Evolutionary conservation across 1,139 yeast species (phyloP), one percentile per base, ranked within the genome.

Genomic region (Suhomyces bokatorum): DNA sequence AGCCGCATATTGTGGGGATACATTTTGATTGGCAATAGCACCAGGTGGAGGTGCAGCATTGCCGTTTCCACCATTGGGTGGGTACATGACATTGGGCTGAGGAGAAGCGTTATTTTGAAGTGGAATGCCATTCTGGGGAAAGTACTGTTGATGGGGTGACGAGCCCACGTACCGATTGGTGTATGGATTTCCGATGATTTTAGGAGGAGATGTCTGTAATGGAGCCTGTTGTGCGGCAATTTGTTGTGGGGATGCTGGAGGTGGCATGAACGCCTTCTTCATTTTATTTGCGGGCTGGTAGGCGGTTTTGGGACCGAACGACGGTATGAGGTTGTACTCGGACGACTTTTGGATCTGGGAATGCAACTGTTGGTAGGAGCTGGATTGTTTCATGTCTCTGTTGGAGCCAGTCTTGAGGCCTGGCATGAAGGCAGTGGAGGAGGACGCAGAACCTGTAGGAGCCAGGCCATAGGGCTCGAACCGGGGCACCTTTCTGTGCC

Each of bases 401-500:
- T 67, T 68, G 7, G 70, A 57, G 3, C 77, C 77, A 13, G 66
- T 66, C 45, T 70, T 73, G 31, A 73, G 39, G 1, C 68, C 60
- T 2, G 73, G 73, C n/a, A 66, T 60, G 51, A 57, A 65, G n/a
- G 65, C 58, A n/a, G 65, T 60, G 50, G 57, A 65, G n/a, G 65
- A 58, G 12, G 65, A 51, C 9, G 60, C 43, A 3, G 43, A 8
- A 22, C 28, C 32, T 9, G 39, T 9, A 10, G 54, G 51, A 16
- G 58, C 44, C 14, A 50, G 48, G 45, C 59, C 79, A 60, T 83
- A 89, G 6, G 75, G 75, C 50, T 74, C 79, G 46, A 74, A 71
- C 41, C 76, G 55, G 0, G 79, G 79, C 2, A 71, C 78, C 45
- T 71, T 72, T n/a, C 77, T 54, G 27, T 64, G 64, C 79, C 79